phyloP scores from a whole-genome alignment of 2,329 filamentous ascomycete genomes.

The Calonectria montana region DNA sequence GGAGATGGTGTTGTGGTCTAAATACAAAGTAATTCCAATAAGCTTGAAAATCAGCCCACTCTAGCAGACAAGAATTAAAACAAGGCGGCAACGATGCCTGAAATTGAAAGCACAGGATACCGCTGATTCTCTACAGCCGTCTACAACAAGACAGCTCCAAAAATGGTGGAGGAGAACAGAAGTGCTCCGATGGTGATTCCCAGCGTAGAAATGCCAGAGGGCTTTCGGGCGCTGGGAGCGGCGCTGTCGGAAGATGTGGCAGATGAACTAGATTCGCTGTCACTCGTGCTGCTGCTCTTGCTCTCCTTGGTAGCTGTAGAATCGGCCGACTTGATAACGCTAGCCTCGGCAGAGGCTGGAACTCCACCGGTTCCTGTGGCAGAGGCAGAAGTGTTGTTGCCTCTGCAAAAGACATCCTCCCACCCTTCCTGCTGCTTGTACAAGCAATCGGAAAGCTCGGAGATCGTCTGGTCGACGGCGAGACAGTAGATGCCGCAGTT shows the following conservation, averaged over 20 bases:
- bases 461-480: slow-evolving; percentile 45
- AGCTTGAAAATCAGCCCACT: neutral
- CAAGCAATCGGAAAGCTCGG: slow-evolving; percentile 52
- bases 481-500: slow-evolving; percentile 64
- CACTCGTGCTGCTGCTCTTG: neutral
- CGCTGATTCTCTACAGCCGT: neutral
- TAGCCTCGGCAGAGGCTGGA: slow-evolving; percentile 46
- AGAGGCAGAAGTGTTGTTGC: slow-evolving; percentile 50
- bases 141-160: slow-evolving; percentile 42
- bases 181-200: slow-evolving; percentile 51
- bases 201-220: slow-evolving; percentile 41
- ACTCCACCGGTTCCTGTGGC: slow-evolving; percentile 40
- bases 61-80: neutral
- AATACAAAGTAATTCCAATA: neutral
- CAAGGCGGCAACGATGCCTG: neutral
- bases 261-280: slow-evolving; percentile 24
- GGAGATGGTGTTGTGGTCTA: neutral
- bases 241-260: slow-evolving; percentile 24
- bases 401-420: slow-evolving; percentile 58
- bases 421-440: slow-evolving; percentile 47
- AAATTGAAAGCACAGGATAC: neutral
- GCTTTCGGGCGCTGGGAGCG: slow-evolving; percentile 33
- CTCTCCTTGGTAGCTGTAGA: slow-evolving; percentile 14
- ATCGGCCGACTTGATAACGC: slow-evolving; percentile 39
- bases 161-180: slow-evolving; percentile 48